phyloP scores from a whole-genome alignment of 345 rosid species.

The Gossypium longicalyx region DNA sequence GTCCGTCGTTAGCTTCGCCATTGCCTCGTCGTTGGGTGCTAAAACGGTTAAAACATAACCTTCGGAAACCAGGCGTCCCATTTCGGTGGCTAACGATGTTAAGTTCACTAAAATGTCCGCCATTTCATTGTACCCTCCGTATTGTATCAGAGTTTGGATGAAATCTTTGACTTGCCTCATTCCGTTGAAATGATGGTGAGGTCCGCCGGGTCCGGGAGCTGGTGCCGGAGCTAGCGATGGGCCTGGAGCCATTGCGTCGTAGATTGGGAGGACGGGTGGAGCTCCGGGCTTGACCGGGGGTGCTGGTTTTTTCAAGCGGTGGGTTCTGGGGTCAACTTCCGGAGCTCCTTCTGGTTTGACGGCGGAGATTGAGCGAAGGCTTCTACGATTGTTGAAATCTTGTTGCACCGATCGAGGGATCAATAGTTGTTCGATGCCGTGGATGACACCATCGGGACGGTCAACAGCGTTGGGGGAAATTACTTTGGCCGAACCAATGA shows the following conservation, averaged over 20 bases:
- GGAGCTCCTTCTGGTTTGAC: slow-evolving; percentile 74
- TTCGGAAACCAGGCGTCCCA: slow-evolving; percentile 76
- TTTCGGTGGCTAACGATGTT: slow-evolving; percentile 68
- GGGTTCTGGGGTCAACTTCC: slow-evolving; percentile 60
- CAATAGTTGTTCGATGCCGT: slow-evolving; percentile 65
- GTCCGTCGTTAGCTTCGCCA: slow-evolving; percentile 70
- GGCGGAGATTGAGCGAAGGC: slow-evolving; percentile 61
- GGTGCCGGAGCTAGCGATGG: slow-evolving; percentile 79
- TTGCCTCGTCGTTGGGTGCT: slow-evolving; percentile 79
- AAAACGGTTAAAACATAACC: slow-evolving; percentile 70
- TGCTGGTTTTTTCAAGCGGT: slow-evolving; percentile 51
- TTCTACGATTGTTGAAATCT: slow-evolving; percentile 61
- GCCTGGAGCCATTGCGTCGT: slow-evolving; percentile 74
- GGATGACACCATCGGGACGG: slow-evolving; percentile 76
- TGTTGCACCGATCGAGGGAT: slow-evolving; percentile 71
- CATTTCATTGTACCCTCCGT: slow-evolving; percentile 81
- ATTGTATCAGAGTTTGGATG: slow-evolving; percentile 56
- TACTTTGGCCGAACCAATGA: slow-evolving; percentile 41
- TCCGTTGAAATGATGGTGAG: slow-evolving; percentile 64
- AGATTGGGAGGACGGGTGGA: slow-evolving; percentile 46
- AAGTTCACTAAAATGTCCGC: slow-evolving; percentile 71
- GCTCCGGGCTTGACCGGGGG: slow-evolving; percentile 40
- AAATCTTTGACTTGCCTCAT: slow-evolving; percentile 71
- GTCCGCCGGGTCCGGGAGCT: slow-evolving; percentile 80
- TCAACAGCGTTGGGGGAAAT: slow-evolving; percentile 35